Conservation (phyloP, 345 rosid species). For the rapeseed (Brassica napus) region DNA sequence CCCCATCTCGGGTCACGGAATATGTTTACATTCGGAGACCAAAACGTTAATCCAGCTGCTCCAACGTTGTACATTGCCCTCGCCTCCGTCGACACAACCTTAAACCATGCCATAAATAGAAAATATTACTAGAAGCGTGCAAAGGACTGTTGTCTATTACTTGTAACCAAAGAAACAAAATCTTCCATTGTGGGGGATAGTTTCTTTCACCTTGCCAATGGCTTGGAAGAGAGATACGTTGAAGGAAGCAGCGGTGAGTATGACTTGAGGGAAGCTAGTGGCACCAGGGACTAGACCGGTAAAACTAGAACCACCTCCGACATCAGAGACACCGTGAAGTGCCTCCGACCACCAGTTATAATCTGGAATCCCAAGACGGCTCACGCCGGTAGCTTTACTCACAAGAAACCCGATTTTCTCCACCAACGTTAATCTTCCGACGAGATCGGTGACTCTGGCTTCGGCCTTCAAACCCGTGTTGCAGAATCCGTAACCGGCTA, state of each 20-base stretch:
- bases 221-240: not conserved
- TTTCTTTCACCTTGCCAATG: not conserved
- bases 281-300: not conserved
- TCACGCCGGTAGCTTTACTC: not conserved
- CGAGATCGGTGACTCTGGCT: not conserved
- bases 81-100: not conserved
- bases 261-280: not conserved
- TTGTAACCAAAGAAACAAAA: not conserved
- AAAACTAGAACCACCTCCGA: not conserved
- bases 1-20: not conserved
- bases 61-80: not conserved
- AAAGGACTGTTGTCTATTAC: not conserved
- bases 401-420: not conserved
- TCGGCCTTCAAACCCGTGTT: not conserved
- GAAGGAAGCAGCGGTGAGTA: not conserved
- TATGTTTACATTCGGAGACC: not conserved
- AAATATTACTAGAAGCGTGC: not conserved
- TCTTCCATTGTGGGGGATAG: too few relatives aligned
- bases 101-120: not conserved
- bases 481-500: constrained; percentile 46
- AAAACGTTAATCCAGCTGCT: not conserved
- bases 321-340: not conserved
- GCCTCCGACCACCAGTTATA: not conserved
- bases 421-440: constrained; percentile 27
- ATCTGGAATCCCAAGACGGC: not conserved